Evolutionary conservation across 495 filamentous ascomycete species (phyloP).

Genomic region (Penicillium nucicola): DNA sequence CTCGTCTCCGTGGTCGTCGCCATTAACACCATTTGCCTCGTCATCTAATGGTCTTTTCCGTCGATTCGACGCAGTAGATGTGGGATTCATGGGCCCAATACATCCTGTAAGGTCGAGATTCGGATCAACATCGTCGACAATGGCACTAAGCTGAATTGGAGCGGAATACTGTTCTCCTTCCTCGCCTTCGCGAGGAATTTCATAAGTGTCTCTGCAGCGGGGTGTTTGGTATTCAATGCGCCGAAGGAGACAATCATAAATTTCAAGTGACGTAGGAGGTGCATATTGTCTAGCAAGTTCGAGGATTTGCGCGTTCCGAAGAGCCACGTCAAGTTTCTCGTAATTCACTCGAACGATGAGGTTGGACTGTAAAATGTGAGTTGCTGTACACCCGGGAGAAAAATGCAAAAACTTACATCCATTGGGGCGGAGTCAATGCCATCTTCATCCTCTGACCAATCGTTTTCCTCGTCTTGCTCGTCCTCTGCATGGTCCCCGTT

Average conservation of each 20-base stretch:
- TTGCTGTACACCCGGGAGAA: neutral
- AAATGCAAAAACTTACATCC: conserved; percentile 28
- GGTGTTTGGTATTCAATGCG: conserved; percentile 64
- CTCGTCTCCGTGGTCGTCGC: conserved; percentile 20
- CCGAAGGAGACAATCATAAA: conserved; percentile 72
- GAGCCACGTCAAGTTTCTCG: conserved; percentile 74
- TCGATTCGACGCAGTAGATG: conserved; percentile 20
- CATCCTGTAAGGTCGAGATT: conserved; percentile 35
- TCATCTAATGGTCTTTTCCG: conserved; percentile 34
- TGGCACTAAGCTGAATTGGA: conserved; percentile 32
- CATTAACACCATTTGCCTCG: conserved; percentile 34
- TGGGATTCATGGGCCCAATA: conserved; percentile 33
- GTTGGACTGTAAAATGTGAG: conserved; percentile 39
- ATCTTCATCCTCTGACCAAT: conserved; percentile 41
- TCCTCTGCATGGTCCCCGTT: conserved; percentile 25
- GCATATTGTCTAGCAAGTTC: conserved; percentile 56
- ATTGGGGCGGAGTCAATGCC: conserved; percentile 36
- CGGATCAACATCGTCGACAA: conserved; percentile 40
- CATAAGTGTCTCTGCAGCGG: conserved; percentile 62
- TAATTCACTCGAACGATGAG: conserved; percentile 79
- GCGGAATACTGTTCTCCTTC: conserved; percentile 42
- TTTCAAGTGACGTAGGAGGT: conserved; percentile 53
- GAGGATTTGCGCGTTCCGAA: conserved; percentile 75
- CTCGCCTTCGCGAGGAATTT: conserved; percentile 52
- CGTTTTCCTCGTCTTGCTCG: conserved; percentile 32